A percentile compares a stretch with the other conserved stretches of the same genome.
Conservation (phyloP, 2,329 filamentous ascomycete species). For the Fusarium circinatum region DNA sequence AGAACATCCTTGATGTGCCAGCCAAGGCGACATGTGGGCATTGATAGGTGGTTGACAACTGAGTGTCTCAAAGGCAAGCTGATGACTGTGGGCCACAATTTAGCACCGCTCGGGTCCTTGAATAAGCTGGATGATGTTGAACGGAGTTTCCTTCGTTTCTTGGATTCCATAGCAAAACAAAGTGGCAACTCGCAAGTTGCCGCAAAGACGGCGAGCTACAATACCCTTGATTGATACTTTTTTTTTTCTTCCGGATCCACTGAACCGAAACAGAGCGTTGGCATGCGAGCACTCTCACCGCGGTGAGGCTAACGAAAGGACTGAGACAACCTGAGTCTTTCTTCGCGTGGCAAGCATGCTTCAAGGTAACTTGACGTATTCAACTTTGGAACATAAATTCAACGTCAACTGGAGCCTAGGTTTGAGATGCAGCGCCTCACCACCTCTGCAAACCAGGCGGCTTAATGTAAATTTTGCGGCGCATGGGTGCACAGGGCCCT, state of each 20-base stretch:
- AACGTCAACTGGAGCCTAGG: not conserved
- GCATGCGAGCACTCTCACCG: conserved; percentile 6
- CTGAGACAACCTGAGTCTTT: conserved; percentile 3
- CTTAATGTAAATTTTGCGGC: conserved; percentile 8
- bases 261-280: conserved; percentile 11
- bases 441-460: not conserved
- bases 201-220: conserved; percentile 4
- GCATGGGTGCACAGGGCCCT: conserved; percentile 22
- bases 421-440: conserved; percentile 10
- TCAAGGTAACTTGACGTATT: not conserved
- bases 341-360: not conserved
- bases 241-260: not conserved
- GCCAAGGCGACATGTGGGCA: conserved; percentile 4
- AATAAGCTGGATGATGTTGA: conserved; percentile 22
- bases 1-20: not conserved
- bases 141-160: conserved; percentile 26
- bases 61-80: conserved; percentile 9
- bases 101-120: not conserved
- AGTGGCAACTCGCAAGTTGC: conserved; percentile 14
- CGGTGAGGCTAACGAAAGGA: conserved; percentile 9
- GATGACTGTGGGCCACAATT: not conserved
- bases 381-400: not conserved
- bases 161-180: conserved; percentile 10
- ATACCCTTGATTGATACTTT: not conserved
- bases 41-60: conserved; percentile 1